phyloP scores from a whole-genome alignment of 345 rosid genomes.

The Moricandia moricandioides region DNA sequence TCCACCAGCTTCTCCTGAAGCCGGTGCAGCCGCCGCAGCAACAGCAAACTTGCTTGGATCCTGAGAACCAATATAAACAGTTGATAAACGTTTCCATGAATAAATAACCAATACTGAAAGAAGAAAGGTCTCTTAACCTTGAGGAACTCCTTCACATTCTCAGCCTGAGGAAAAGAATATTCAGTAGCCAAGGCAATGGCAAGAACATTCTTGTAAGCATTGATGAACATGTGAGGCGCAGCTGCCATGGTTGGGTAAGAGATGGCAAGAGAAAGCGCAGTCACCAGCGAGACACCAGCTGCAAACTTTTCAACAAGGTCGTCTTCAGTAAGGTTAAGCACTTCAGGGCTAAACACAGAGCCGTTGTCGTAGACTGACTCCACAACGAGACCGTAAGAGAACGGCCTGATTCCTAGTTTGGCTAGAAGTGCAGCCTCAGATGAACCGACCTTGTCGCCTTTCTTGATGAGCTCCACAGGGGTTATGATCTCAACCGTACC shows the following conservation, averaged over 20 bases:
- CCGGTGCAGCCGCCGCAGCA: slow-evolving; percentile 43
- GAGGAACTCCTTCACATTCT: slow-evolving; percentile 78
- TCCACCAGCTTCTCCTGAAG: slow-evolving; percentile 28
- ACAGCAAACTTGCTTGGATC: slow-evolving; percentile 80
- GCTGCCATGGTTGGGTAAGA: slow-evolving; percentile 93
- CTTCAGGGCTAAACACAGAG: slow-evolving; percentile 85
- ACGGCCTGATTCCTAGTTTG: slow-evolving; percentile 89
- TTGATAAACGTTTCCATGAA: neutral
- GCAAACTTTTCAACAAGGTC: slow-evolving; percentile 81
- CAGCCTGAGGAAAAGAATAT: slow-evolving; percentile 76
- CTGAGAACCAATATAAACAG: slow-evolving; percentile 32
- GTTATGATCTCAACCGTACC: slow-evolving; percentile 96
- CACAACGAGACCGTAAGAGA: slow-evolving; percentile 85
- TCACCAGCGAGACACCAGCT: slow-evolving; percentile 64
- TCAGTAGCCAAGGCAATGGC: slow-evolving; percentile 71
- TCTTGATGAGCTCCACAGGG: slow-evolving; percentile 88
- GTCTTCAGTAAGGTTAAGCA: slow-evolving; percentile 78
- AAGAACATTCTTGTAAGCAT: slow-evolving; percentile 80
- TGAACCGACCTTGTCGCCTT: slow-evolving; percentile 96
- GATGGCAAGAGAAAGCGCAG: slow-evolving; percentile 63
- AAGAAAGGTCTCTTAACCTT: slow-evolving; percentile 42
- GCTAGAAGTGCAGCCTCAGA: slow-evolving; percentile 92
- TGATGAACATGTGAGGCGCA: slow-evolving; percentile 88
- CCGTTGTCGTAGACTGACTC: slow-evolving; percentile 76
- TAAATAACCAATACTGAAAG: neutral